Evolutionary conservation across 768 basidiomycete species (phyloP), one percentile per base, ranked within the genome.

Genomic region (Amanita thiersii): DNA sequence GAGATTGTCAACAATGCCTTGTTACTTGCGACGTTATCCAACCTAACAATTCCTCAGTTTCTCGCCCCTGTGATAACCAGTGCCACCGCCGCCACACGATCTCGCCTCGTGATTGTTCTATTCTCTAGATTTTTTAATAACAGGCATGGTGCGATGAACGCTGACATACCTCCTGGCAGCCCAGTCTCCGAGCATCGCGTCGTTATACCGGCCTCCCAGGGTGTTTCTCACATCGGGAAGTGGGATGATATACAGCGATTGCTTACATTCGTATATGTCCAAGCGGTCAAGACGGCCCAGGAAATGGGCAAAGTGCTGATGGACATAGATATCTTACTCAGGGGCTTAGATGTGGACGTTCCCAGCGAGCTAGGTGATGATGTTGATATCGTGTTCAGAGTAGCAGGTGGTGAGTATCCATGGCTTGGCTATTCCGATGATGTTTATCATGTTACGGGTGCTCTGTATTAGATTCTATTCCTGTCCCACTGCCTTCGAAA

Each of bases 181-280:
- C 46, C 39, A 19, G n/a, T n/a, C n/a, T n/a, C 40, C 43, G 25
- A 44, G 43, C 25, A 32, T 18, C 43, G 46, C 34, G 47, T 49
- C 6, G 48, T 47, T 21, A 49, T 52, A 14, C 46, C 44, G 10
- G 56, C 56, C 46, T 53, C 40, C 32, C 56, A 59, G 49, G 50
- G 51, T 29, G 47, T 66, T 46, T 60, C 74, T 21, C 73, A 70
- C 44, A 69, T 73, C 2, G 59, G 56, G 12, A 58, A 57, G 21
- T 97, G 84, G 79, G 64, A 77, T 39, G 68, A 69, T 14, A 69
- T 92, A 2, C 88, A 93, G 62, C 62, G 72, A 7, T 70, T 93
- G 34, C 69, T 97, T 47, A 86, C 86, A 0, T 82, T 77, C 53
- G 75, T 86, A 28, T 96, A 97, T 58, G 85, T 88, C 2, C 81